phyloP scores from a whole-genome alignment of 305 asterid species.

The Fraxinus sp. region DNA sequence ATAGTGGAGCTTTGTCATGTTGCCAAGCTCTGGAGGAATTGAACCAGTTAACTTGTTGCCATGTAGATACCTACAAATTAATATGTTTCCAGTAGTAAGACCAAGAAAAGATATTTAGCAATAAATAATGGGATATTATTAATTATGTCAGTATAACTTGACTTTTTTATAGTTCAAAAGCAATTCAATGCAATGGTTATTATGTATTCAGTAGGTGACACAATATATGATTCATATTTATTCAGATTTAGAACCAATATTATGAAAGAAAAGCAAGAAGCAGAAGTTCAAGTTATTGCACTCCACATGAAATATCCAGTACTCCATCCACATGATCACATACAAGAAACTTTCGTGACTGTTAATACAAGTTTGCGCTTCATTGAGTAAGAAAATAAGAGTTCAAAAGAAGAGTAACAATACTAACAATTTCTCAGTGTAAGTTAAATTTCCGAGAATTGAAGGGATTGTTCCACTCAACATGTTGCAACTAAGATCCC shows the following conservation, averaged over 20 bases:
- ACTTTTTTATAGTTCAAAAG: not conserved
- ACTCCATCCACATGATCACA: not conserved
- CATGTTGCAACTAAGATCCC: constrained; percentile 53
- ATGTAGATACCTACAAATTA: constrained; percentile 68
- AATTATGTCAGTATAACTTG: not conserved
- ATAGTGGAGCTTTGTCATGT: constrained; percentile 94
- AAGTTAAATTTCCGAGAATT: constrained; percentile 52
- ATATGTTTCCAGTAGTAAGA: not conserved
- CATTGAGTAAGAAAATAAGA: not conserved
- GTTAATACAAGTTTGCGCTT: not conserved
- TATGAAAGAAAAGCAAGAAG: not conserved
- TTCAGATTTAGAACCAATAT: not conserved
- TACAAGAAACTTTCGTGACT: not conserved
- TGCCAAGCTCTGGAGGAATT: constrained; percentile 89
- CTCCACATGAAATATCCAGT: not conserved
- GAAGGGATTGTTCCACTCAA: constrained; percentile 52
- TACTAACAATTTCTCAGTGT: constrained; percentile 50
- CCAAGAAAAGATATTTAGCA: not conserved
- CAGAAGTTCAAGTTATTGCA: not conserved
- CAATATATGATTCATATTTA: not conserved
- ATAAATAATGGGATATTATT: not conserved
- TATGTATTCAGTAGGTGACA: not conserved
- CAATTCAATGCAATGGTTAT: not conserved
- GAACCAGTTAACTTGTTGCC: constrained; percentile 86
- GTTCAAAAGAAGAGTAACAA: not conserved